Conservation (phyloP, 2,329 filamentous ascomycete genomes). For the Cordyceps tenuipes region DNA sequence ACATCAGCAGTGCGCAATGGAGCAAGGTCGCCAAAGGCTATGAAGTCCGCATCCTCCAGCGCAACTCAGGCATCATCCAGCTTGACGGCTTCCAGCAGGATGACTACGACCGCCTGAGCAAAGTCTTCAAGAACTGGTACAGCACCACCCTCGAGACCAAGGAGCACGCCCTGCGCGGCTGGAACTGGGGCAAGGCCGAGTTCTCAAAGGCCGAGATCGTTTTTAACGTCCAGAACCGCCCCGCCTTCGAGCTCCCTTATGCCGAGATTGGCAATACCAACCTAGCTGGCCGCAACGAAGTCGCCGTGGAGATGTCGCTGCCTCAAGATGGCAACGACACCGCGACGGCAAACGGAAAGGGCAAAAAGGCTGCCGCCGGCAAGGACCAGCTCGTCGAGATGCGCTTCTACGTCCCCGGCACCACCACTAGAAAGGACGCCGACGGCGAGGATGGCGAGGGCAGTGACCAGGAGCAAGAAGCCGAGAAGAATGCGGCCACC, state of each 20-base stretch:
- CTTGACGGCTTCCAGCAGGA: conserved; percentile 93
- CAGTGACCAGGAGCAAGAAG: conserved; percentile 53
- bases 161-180: conserved; percentile 90
- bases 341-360: conserved; percentile 65
- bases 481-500: conserved; percentile 91
- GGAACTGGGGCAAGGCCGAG: conserved; percentile 99
- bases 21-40: conserved; percentile 86
- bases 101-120: conserved; percentile 83
- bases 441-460: conserved; percentile 55
- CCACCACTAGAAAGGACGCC: conserved; percentile 65
- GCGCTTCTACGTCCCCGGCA: conserved; percentile 96
- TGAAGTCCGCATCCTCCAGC: conserved; percentile 84
- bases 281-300: conserved; percentile 92
- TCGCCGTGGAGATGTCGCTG: conserved; percentile 86
- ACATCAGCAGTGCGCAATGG: conserved; percentile 87
- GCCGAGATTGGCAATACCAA: conserved; percentile 98
- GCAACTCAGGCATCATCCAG: conserved; percentile 79
- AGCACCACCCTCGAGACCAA: conserved; percentile 85
- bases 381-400: conserved; percentile 95
- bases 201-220: conserved; percentile 90
- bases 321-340: conserved; percentile 63
- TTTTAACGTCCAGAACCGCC: conserved; percentile 95
- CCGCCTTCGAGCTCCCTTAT: conserved; percentile 94
- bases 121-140: conserved; percentile 98
- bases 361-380: conserved; percentile 82